A percentile compares a stretch with the other conserved stretches of the same genome.
Evolutionary conservation across 805 yeast genomes (phyloP).

Genomic region (Metschnikowia koreensis): DNA sequence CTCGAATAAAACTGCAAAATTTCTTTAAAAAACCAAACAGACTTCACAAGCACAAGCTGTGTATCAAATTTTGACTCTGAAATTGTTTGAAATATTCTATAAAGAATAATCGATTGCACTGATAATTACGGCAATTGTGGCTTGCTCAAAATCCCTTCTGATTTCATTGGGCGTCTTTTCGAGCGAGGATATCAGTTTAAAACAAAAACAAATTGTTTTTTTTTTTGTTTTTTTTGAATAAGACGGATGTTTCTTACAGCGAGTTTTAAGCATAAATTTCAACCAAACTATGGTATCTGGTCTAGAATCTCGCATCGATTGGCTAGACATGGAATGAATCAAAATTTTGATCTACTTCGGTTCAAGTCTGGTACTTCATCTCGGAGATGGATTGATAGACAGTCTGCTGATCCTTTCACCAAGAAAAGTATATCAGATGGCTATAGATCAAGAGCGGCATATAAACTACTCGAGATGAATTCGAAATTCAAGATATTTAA

Average conservation of each 20-base stretch:
- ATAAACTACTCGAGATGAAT: conserved; percentile 76
- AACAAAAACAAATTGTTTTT: too few relatives aligned
- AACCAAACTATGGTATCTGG: neutral
- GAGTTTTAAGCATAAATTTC: neutral
- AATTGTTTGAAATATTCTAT: too few relatives aligned
- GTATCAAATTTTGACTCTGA: neutral
- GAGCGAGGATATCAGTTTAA: too few relatives aligned
- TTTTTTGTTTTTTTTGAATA: too few relatives aligned
- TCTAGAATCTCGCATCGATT: neutral
- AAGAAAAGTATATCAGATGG: conserved; percentile 62
- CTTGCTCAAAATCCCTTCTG: neutral
- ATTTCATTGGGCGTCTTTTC: neutral
- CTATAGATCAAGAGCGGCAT: conserved; percentile 85
- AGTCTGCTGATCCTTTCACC: conserved; percentile 60
- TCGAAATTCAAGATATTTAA: conserved; percentile 57
- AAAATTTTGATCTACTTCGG: conserved; percentile 1
- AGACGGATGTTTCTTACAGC: neutral
- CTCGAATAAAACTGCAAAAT: too few relatives aligned
- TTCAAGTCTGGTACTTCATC: conserved; percentile 19
- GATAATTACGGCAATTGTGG: neutral
- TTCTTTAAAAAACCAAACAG: neutral
- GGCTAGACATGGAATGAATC: neutral
- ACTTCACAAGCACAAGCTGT: neutral
- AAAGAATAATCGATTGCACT: neutral
- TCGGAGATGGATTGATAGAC: conserved; percentile 70